These are phyloP conservation scores for Chaetomium cochliodes DNA, from an alignment of 495 filamentous ascomycete species.

Conservation along the genomic window DNA sequence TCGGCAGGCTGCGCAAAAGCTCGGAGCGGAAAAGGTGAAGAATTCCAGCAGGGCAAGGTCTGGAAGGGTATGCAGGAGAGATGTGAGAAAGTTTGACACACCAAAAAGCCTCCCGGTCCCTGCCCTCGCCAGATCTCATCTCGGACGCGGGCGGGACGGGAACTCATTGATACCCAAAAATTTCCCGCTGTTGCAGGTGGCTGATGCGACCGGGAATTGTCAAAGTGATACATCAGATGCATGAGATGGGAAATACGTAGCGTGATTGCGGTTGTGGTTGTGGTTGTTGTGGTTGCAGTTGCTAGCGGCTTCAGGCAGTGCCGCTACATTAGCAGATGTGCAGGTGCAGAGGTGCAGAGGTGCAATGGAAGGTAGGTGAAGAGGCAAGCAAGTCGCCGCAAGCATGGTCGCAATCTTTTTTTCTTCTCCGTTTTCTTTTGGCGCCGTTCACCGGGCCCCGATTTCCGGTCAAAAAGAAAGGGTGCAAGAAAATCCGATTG, in stretches of 20 bases:
- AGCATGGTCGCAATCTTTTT: not conserved
- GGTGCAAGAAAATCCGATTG: not conserved
- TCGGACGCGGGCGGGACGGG: slow-evolving; percentile 4
- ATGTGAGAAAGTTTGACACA: not conserved
- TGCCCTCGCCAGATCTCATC: slow-evolving; percentile 6
- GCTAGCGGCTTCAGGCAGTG: not conserved
- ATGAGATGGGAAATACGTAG: not conserved
- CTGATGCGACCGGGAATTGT: not conserved
- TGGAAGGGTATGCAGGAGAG: slow-evolving; percentile 1
- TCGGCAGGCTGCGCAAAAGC: not conserved
- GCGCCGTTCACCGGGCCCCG: not conserved
- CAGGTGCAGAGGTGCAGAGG: no score
- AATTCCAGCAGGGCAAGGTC: not conserved
- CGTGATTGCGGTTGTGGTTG: not conserved
- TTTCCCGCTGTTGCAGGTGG: not conserved
- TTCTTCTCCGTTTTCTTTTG: not conserved
- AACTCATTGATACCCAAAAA: slow-evolving; percentile 1
- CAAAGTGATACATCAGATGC: not conserved
- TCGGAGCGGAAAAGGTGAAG: not conserved
- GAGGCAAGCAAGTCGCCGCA: no score
- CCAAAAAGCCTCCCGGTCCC: slow-evolving; percentile 2
- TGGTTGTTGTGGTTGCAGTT: not conserved
- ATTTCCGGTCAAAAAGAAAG: not conserved
- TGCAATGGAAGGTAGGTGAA: no score
- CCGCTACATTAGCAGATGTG: not conserved